phyloP scores from a whole-genome alignment of 148 eudicot genomes.

The Spergularia bocconei region DNA sequence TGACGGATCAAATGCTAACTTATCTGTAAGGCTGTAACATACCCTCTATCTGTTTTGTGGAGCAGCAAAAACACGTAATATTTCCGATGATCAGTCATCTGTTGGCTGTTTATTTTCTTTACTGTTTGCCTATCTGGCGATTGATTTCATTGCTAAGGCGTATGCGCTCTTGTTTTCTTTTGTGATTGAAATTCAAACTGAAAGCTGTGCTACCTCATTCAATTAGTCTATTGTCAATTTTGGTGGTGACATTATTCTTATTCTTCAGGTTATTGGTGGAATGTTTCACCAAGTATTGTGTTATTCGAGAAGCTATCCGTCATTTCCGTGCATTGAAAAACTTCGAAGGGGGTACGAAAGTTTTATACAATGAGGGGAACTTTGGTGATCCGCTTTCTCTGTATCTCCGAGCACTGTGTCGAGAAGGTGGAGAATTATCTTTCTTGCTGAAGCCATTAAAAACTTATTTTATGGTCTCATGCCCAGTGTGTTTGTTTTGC shows the following conservation, averaged over 20 bases:
- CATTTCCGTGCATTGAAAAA: slow-evolving; percentile 87
- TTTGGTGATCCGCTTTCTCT: slow-evolving; percentile 92
- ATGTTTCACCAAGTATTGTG: slow-evolving; percentile 93
- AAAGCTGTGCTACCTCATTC: slow-evolving; percentile 5
- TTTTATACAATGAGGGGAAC: slow-evolving; percentile 71
- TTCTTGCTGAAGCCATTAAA: neutral
- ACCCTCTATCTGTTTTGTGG: neutral
- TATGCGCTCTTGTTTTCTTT: neutral
- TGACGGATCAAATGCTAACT: neutral
- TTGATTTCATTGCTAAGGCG: slow-evolving; percentile 2
- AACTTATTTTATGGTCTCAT: neutral
- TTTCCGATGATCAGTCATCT: slow-evolving; percentile 5
- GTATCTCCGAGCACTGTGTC: slow-evolving; percentile 91
- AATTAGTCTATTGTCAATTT: neutral
- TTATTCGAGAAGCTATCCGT: slow-evolving; percentile 81
- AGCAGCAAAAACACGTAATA: neutral
- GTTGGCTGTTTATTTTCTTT: neutral
- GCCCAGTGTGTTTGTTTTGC: neutral
- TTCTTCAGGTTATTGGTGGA: slow-evolving; percentile 79
- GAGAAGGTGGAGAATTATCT: slow-evolving; percentile 59
- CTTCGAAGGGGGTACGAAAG: slow-evolving; percentile 67
- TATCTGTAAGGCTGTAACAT: neutral
- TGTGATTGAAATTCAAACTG: neutral
- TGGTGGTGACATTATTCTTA: slow-evolving; percentile 1
- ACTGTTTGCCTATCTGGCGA: neutral